Evolutionary conservation across 192 early-diverging fungal genomes (phyloP).

Genomic region (Coemansia sp.): DNA sequence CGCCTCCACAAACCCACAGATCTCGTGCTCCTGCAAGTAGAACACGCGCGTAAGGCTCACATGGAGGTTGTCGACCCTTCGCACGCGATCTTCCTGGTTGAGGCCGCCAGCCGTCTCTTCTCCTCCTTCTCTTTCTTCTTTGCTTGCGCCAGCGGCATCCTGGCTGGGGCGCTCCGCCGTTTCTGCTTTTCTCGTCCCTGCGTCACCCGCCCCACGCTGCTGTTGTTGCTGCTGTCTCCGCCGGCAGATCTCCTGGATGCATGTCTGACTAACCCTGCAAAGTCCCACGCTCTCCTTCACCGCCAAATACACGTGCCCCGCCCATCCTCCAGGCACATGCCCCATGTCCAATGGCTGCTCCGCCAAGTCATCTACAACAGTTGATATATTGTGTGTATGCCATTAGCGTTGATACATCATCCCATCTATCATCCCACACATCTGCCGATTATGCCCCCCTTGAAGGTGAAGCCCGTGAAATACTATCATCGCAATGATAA

Average conservation of each 20-base stretch:
- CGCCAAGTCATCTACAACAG: conserved; percentile 1
- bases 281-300: conserved; percentile 15
- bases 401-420: too few species aligned
- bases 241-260: conserved; percentile 26
- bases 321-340: conserved; percentile 49
- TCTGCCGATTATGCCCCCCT: too few species aligned
- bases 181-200: conserved; percentile 12
- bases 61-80: conserved; percentile 2
- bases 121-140: not conserved
- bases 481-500: conserved; percentile 6
- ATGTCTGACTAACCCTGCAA: conserved; percentile 9
- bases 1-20: conserved; percentile 26
- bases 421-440: not conserved
- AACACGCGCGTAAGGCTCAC: conserved; percentile 49
- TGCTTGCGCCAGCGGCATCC: not conserved
- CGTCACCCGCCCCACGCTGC: conserved; percentile 19
- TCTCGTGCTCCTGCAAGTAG: conserved; percentile 49
- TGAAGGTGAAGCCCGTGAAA: not conserved
- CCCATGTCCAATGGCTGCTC: conserved; percentile 18
- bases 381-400: too few species aligned
- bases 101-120: not conserved
- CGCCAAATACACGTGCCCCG: conserved; percentile 36
- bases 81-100: conserved; percentile 1
- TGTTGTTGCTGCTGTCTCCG: not conserved
- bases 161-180: not conserved